Percentiles rank a stretch among this genome's conserved stretches.
Conservation (phyloP, 2,329 filamentous ascomycete species). For the Zymoseptoria passerinii region DNA sequence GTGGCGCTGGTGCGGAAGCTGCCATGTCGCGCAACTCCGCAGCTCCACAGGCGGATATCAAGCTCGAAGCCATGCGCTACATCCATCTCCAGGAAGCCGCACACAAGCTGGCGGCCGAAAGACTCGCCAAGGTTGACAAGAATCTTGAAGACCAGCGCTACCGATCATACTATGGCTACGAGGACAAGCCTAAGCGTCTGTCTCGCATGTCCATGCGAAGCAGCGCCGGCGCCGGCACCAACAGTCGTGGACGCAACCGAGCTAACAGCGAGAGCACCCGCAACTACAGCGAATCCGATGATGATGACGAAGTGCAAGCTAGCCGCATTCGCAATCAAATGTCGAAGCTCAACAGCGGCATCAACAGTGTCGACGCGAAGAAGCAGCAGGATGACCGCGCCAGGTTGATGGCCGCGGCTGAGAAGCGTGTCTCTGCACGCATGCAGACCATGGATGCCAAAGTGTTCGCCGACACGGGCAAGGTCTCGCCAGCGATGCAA, state of each 20-base stretch:
- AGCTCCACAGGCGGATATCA: conserved; percentile 40
- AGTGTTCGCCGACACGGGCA: conserved; percentile 68
- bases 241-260: conserved; percentile 48
- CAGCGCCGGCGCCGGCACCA: conserved; percentile 1
- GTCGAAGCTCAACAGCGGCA: conserved; percentile 62
- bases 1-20: conserved; percentile 21
- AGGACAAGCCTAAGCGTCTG: conserved; percentile 42
- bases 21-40: conserved; percentile 17
- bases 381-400: conserved; percentile 70
- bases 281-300: conserved; percentile 34
- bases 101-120: conserved; percentile 75
- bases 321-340: conserved; percentile 69
- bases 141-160: conserved; percentile 56
- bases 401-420: conserved; percentile 65
- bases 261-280: conserved; percentile 55
- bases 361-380: conserved; percentile 61
- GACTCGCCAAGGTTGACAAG: conserved; percentile 69
- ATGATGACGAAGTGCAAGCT: conserved; percentile 60
- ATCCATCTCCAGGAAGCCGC: conserved; percentile 75
- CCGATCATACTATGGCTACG: conserved; percentile 68
- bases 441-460: conserved; percentile 76
- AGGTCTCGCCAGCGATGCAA: conserved; percentile 58
- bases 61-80: conserved; percentile 43
- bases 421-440: conserved; percentile 73
- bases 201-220: conserved; percentile 46